Evolutionary conservation across 306 rosid genomes (phyloP).

Genomic region (Pyrus bretschneideri): DNA sequence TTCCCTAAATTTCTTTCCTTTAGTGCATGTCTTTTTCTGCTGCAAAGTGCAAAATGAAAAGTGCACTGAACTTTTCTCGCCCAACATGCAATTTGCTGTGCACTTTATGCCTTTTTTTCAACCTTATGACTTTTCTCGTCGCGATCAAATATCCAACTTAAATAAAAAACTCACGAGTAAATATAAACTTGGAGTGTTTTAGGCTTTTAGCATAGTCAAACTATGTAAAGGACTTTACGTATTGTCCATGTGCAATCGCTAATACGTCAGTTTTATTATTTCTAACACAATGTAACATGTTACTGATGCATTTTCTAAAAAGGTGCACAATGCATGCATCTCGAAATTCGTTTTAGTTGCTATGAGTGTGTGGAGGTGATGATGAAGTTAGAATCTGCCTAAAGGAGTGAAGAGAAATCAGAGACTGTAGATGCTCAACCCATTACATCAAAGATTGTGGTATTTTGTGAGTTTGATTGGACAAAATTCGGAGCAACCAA

Average conservation of each 20-base stretch:
- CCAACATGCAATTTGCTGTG: not conserved
- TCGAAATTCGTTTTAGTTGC: not conserved
- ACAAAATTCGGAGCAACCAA: not conserved
- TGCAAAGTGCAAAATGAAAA: constrained; percentile 12
- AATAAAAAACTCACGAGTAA: not conserved
- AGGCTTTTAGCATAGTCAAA: not conserved
- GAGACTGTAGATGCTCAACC: not conserved
- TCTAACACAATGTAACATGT: not conserved
- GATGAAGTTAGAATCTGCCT: not conserved
- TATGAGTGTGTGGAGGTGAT: not conserved
- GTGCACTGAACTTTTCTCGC: not conserved
- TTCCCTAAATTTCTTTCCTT: not conserved
- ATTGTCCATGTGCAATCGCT: too few relatives aligned
- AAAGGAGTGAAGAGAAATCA: not conserved
- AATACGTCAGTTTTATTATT: too few relatives aligned
- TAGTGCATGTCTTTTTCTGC: not conserved
- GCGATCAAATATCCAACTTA: not conserved
- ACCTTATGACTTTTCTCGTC: not conserved
- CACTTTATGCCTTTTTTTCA: not conserved
- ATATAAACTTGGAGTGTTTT: not conserved
- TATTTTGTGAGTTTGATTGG: not conserved
- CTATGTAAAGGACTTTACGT: not conserved
- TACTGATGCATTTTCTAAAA: not conserved
- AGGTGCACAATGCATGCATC: not conserved
- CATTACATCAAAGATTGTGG: not conserved